Evolutionary conservation across 2,329 filamentous ascomycete genomes (phyloP).

Genomic region (Penicillium sclerotigenum): DNA sequence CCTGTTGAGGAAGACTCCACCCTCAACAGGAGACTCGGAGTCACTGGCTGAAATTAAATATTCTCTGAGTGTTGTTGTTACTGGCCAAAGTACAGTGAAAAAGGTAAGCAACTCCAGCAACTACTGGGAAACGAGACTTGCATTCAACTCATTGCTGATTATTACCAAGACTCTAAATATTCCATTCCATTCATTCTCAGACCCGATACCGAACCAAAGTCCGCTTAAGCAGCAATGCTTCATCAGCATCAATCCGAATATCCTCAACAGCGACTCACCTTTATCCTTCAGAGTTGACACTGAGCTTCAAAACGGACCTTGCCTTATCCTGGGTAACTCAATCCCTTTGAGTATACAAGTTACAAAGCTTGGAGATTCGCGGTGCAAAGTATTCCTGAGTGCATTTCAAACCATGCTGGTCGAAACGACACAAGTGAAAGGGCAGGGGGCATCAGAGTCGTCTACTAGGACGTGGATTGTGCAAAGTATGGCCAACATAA

Average conservation of each 20-base stretch:
- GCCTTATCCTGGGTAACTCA: slow-evolving; percentile 6
- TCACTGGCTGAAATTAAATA: neutral
- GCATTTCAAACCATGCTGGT: slow-evolving; percentile 23
- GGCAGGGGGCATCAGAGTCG: slow-evolving; percentile 1
- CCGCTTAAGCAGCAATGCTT: neutral
- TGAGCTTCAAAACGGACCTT: slow-evolving; percentile 15
- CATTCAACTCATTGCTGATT: neutral
- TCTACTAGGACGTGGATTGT: slow-evolving; percentile 10
- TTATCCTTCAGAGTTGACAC: slow-evolving; percentile 2
- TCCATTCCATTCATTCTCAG: neutral
- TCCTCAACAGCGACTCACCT: neutral
- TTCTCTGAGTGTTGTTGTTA: neutral
- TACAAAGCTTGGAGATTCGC: neutral
- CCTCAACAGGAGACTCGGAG: neutral
- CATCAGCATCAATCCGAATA: neutral
- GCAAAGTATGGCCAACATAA: slow-evolving; percentile 18
- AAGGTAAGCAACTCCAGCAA: neutral
- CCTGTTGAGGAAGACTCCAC: neutral
- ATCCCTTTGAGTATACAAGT: slow-evolving; percentile 16
- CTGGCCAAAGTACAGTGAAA: neutral
- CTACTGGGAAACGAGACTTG: too few relatives aligned
- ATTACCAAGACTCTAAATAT: neutral
- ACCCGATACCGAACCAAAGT: neutral
- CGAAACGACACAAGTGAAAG: slow-evolving; percentile 17
- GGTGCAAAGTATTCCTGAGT: slow-evolving; percentile 3